These are phyloP conservation scores for Malus sylvestris DNA, from an alignment of 306 rosid genomes.

Conservation along the genomic window DNA sequence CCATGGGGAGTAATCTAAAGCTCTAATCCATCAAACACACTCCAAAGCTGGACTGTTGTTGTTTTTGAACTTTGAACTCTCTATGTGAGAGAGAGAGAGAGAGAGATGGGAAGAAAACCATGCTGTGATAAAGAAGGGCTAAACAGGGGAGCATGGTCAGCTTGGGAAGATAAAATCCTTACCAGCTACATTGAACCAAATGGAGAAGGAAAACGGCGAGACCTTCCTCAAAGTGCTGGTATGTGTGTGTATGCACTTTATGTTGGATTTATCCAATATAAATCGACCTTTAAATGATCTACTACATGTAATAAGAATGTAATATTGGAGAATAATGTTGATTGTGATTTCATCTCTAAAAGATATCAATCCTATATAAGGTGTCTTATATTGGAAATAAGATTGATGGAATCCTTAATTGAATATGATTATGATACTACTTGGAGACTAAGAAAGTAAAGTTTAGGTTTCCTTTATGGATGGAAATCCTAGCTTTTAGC, in stretches of 20 bases:
- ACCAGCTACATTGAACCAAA: conserved; percentile 1
- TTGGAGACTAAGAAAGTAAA: too few species aligned
- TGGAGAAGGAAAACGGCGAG: conserved; percentile 27
- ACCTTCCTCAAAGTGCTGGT: conserved; percentile 24
- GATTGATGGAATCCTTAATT: too few species aligned
- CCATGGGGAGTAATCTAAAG: not conserved
- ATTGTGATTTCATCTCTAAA: too few species aligned
- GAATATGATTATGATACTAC: too few species aligned
- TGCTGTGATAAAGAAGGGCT: conserved; percentile 11
- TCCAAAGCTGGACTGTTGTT: not conserved
- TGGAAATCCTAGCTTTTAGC: too few species aligned
- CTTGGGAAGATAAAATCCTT: conserved; percentile 23
- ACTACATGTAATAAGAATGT: too few species aligned
- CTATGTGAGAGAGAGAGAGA: not conserved
- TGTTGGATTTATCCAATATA: too few species aligned
- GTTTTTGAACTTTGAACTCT: not conserved
- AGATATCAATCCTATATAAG: too few species aligned
- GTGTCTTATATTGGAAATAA: too few species aligned
- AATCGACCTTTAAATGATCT: too few species aligned
- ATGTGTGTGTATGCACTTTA: not conserved
- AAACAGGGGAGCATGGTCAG: conserved; percentile 28
- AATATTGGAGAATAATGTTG: too few species aligned
- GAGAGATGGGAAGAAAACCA: conserved; percentile 15
- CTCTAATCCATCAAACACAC: not conserved
- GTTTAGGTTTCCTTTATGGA: too few species aligned